Base-by-base conservation (phyloP, 176 grass and related monocot species). In the Carex littledalei region DNA sequence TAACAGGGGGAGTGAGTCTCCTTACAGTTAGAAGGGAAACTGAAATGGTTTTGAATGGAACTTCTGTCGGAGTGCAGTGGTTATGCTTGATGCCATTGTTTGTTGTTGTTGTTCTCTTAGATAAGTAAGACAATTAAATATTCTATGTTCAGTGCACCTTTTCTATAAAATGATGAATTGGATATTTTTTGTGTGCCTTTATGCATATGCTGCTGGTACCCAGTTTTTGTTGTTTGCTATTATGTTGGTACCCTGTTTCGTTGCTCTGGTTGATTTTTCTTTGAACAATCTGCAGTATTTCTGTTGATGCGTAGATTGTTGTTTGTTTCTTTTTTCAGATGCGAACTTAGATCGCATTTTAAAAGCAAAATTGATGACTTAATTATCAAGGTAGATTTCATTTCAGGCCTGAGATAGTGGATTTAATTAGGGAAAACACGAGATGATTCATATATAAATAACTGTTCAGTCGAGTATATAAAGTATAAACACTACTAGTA, bases 1-100 rank as follows among this genome's bases (percentile, higher is more conserved):
- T 0, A 86, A 86, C 3, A 88, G 77, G 81, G 83, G 90, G 65
- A 92, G 92, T 55, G 85, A 82, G 13, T 92, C 90, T 32, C 84
- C 84, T 45, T 64, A 75, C 41, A 67, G 53, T 84, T 89, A 81
- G 73, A 11, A 39, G 26, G 39, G 8, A 41, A 57, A 37, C 57
- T 3, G 15, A 29, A 49, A 22, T n/a, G 20, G 17, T 67, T 47
- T 43, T 81, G 24, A 37, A 43, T 63, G 56, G 29, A 29, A 61
- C 58, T 53, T 29, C 0, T 57, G 50, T 78, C 26, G 9, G 74
- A 78, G 3, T 32, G 21, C 13, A 10, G 52, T 56, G 13, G 26
- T 57, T 26, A 34, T 57, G 52, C 47, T 78, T 54, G 47, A 56
- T 54, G 47, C 13, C 67, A 9, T 37, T 70, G 24, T 78, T 57